Base-by-base conservation (phyloP, 495 filamentous ascomycete genomes). In the Aspergillus saccharolyticus region DNA sequence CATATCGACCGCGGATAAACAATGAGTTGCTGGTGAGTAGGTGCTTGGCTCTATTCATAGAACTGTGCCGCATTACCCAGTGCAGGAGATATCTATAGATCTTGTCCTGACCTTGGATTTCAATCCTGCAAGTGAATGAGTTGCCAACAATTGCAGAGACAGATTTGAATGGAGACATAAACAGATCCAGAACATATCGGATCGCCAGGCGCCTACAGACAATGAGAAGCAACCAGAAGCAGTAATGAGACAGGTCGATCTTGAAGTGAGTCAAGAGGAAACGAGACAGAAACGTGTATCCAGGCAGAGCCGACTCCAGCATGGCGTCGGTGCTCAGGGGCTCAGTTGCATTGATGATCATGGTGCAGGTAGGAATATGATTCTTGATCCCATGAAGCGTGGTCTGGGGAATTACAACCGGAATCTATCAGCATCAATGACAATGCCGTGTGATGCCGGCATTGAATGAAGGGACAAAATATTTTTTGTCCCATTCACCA, bases 221-320 rank as follows among this genome's bases (percentile, higher is more conserved):
- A 15, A 75, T 17, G 1, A 81, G 60, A 2, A 89, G 56, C 0
- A 89, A 57, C 15, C 83, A 67, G 2, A 86, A 86, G 42, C 91
- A 77, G 66, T 89, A 85, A n/a, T 85, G 53, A 48, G 83, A 84
- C 14, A 90, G 72, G 64, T 95, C 89, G 66, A 95, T 78, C 44
- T 84, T 77, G 2, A 89, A 70, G 53, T 83, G 79, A 22, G 81
- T 80, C 7, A 80, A 69, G 6, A 89, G 60, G 20, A 84, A 78
- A 3, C 78, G 70, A 0, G 85, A 84, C 50, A 89, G 72, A 59
- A 87, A 66, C 1, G 83, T 78, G 68, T 89, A 90, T 16, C 88
- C 89, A 0, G 89, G 89, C 55, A 92, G 83, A 66, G 91, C 79
- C 22, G 81, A 76, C 58, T 92, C 87, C 15, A 92, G 76, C 17